Evolutionary conservation across 2,329 filamentous ascomycete genomes (phyloP).

Genomic region (Whalleya microplaca): DNA sequence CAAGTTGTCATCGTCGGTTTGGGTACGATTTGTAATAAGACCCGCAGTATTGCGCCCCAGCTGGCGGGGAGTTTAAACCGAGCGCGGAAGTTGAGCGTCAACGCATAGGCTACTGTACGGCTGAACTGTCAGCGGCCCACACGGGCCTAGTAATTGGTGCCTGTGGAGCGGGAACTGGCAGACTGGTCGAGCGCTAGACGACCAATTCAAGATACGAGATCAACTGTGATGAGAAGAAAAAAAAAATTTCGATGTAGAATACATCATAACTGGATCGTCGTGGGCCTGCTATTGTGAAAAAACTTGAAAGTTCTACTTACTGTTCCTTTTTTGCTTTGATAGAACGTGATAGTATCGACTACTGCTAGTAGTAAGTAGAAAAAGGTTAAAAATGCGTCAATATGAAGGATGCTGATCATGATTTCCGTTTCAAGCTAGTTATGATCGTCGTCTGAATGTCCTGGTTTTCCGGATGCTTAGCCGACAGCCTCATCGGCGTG

Average conservation of each 20-base stretch:
- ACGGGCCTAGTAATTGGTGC: background rate
- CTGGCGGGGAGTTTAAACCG: background rate
- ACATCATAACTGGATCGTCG: background rate
- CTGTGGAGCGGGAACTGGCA: background rate
- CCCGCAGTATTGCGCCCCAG: background rate
- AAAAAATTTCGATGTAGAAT: background rate
- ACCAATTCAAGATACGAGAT: background rate
- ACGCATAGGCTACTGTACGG: background rate
- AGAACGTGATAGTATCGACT: too few relatives aligned
- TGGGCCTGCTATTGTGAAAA: too few relatives aligned
- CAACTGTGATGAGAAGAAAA: background rate
- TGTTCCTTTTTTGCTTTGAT: background rate
- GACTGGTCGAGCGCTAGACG: background rate
- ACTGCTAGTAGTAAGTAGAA: background rate
- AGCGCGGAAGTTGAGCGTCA: background rate
- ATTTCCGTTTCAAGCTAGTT: background rate
- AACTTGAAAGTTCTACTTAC: background rate
- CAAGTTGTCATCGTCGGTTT: background rate
- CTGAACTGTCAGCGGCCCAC: background rate
- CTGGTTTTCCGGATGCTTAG: background rate
- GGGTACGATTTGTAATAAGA: background rate
- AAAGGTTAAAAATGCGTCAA: background rate
- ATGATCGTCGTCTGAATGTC: background rate
- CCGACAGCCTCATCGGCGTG: background rate
- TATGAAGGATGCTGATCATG: background rate